phyloP scores from a whole-genome alignment of 1,139 yeast genomes.

The Blastobotrys petasosporus region DNA sequence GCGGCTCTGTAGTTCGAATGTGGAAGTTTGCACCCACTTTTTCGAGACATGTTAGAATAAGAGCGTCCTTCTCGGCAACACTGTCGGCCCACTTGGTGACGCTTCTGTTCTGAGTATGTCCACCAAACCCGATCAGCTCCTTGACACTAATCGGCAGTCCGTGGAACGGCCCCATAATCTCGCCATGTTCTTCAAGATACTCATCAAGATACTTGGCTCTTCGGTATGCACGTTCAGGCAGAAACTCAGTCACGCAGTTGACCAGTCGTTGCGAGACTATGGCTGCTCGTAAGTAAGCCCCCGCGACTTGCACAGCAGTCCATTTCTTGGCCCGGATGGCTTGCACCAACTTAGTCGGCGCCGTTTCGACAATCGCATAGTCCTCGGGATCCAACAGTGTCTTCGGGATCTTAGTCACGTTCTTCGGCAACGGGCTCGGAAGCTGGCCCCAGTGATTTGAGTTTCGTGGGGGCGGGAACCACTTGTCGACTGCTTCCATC shows the following conservation, averaged over 20 bases:
- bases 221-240: conserved; percentile 28
- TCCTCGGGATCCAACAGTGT: conserved; percentile 24
- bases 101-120: conserved; percentile 40
- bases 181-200: conserved; percentile 31
- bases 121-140: conserved; percentile 44
- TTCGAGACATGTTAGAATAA: conserved; percentile 39
- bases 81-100: conserved; percentile 33
- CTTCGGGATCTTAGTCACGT: conserved; percentile 26
- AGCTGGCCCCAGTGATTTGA: conserved; percentile 22
- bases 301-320: conserved; percentile 41
- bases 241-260: conserved; percentile 30
- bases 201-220: conserved; percentile 39
- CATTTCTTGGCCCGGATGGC: conserved; percentile 37
- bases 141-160: conserved; percentile 50
- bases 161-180: conserved; percentile 42
- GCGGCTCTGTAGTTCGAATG: conserved; percentile 55
- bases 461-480: conserved; percentile 25
- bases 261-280: conserved; percentile 54
- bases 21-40: conserved; percentile 50
- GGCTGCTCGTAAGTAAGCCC: conserved; percentile 53
- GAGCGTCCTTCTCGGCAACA: conserved; percentile 28
- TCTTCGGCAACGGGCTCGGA: conserved; percentile 27
- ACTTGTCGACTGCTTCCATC: conserved; percentile 24
- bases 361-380: conserved; percentile 27
- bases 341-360: conserved; percentile 32